Evolutionary conservation across 257 asterid genomes (phyloP).

Genomic region (Coffea canephora): DNA sequence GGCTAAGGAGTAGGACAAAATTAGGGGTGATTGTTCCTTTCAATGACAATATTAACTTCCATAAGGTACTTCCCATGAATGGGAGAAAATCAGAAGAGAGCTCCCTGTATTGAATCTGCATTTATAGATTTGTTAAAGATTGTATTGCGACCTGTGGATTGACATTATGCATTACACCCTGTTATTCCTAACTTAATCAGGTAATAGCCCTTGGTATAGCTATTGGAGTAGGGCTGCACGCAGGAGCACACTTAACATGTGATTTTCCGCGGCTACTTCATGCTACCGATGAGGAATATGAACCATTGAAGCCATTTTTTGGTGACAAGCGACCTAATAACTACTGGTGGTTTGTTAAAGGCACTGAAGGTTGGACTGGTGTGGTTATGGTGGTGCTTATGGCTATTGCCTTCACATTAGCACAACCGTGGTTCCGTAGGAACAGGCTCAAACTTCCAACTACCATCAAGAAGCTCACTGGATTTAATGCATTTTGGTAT

Average conservation of each 20-base stretch:
- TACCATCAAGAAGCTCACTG: neutral
- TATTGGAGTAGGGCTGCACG: neutral
- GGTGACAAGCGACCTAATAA: neutral
- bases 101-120: neutral
- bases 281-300: slow-evolving; percentile 21
- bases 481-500: neutral
- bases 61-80: neutral
- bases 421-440: neutral
- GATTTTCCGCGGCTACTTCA: neutral
- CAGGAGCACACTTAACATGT: neutral
- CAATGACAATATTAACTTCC: neutral
- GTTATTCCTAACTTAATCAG: slow-evolving; percentile 2
- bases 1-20: slow-evolving; percentile 18
- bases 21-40: neutral
- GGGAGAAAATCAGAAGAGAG: neutral
- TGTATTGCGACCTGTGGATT: neutral
- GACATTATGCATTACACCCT: neutral
- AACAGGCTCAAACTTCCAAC: neutral
- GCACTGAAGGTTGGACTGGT: neutral
- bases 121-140: neutral
- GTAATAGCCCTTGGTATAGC: neutral
- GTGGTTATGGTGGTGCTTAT: neutral
- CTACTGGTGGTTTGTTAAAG: neutral
- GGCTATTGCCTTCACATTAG: neutral
- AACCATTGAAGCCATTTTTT: slow-evolving; percentile 30